Evolutionary conservation across 306 rosid genomes (phyloP).

Genomic region (Morella rubra): DNA sequence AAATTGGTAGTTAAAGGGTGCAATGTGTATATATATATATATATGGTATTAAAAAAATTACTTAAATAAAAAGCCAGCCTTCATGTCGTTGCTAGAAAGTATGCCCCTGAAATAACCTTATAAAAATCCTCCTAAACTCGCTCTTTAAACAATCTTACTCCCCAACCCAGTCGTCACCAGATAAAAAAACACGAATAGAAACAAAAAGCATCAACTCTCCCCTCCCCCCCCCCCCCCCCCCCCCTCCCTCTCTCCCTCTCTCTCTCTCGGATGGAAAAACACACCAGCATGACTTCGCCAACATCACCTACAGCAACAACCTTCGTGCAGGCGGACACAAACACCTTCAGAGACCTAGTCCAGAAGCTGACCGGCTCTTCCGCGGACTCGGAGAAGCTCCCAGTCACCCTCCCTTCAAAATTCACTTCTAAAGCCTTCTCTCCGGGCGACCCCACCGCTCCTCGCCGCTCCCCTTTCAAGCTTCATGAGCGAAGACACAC

Average conservation of each 20-base stretch:
- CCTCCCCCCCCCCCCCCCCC: not conserved
- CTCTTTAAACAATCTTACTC: not conserved
- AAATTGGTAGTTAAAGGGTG: no score
- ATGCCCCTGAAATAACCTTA: no score
- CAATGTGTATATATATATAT: no score
- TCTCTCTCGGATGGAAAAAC: constrained; percentile 18
- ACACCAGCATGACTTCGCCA: constrained; percentile 19
- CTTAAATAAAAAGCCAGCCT: no score
- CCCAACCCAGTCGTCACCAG: not conserved
- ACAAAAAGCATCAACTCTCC: no score
- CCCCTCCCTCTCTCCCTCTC: not conserved
- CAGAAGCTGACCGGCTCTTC: constrained; percentile 51
- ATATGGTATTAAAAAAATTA: no score
- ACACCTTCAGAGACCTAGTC: constrained; percentile 44
- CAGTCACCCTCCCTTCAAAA: constrained; percentile 33
- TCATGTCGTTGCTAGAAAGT: no score
- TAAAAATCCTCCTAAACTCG: not conserved
- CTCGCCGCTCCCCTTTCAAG: constrained; percentile 51
- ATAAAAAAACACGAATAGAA: not conserved
- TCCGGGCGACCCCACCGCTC: constrained; percentile 31
- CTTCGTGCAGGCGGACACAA: constrained; percentile 51
- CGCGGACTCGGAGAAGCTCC: constrained; percentile 41
- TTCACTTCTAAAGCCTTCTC: constrained; percentile 12
- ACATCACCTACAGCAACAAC: constrained; percentile 43
- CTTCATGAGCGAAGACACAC: constrained; percentile 51